Evolutionary conservation across 108 stramenopile genomes (phyloP), one percentile per base, ranked within the genome.

Genomic region (Nitzschia sp.): DNA sequence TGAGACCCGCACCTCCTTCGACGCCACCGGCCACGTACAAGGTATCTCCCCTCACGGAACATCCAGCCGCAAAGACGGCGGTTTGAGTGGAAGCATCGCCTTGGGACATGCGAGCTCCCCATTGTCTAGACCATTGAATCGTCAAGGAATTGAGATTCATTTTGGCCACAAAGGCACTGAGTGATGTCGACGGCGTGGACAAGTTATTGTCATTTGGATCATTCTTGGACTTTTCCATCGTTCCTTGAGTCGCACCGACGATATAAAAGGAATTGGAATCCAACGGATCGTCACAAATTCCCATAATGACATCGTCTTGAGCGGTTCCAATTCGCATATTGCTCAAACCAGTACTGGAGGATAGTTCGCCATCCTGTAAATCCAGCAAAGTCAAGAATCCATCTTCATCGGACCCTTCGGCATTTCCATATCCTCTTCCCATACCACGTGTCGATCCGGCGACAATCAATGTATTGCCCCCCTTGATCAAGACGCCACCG

Each of bases 1-100:
- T 56, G 16, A 76, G 45, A 9, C 45, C 19, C 8, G 59, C 68
- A 28, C 47, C 67, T 30, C 45, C 19, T 27, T 68, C 55, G 45
- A 76, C 68, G 26, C 34, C 67, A 31, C 75, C 75, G 16, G 62
- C 59, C 16, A 76, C 75, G 55, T 63, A 76, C 0, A 76, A 27
- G 15, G 34, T 38, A 30, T 57, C 45, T 4, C 50, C 68, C 30
- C 45, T 52, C 22, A 76, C 75, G 22, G 38, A 45, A 55, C 75
- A 76, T 1, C 34, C 67, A 16, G 65, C 21, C 27, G 75, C 75
- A 30, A 44, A 55, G 34, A 25, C 58, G 8, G 19, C 57, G 2
- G 66, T 54, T 21, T 17, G 3, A 17, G 16, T 21, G 4, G 19
- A 11, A 35, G 30, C 31, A 54, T 36, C 25, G 30, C 4, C 25